These are phyloP conservation scores for Penicillium aurantiogriseum DNA, from an alignment of 2,329 filamentous ascomycete species.

Conservation along the genomic window DNA sequence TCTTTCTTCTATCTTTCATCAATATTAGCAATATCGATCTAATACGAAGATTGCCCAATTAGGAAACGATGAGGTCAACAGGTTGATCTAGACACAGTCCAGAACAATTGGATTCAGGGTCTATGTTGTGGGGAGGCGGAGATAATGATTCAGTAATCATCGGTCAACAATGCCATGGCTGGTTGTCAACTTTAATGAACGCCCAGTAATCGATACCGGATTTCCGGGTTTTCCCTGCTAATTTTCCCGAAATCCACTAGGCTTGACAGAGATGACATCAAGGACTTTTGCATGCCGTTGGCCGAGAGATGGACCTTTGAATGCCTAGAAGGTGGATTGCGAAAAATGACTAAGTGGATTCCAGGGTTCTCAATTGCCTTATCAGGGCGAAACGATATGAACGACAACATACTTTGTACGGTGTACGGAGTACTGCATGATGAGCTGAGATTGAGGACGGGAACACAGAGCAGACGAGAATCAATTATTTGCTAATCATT, in stretches of 20 bases:
- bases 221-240: not conserved
- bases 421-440: not conserved
- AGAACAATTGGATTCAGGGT: not conserved
- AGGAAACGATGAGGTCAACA: not conserved
- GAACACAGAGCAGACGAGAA: not conserved
- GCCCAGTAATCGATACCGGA: not conserved
- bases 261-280: slow-evolving; percentile 3
- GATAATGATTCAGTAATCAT: not conserved
- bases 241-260: not conserved
- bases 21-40: not conserved
- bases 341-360: not conserved
- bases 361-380: not conserved
- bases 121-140: not conserved
- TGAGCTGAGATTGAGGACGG: not conserved
- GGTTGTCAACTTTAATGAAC: not conserved
- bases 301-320: not conserved
- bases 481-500: not conserved
- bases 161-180: not conserved
- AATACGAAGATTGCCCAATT: not conserved
- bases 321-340: not conserved
- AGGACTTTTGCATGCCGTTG: not conserved
- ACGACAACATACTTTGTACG: not conserved
- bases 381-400: not conserved
- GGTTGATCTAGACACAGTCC: not conserved
- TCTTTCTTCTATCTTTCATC: not conserved